Evolutionary conservation across 2,329 filamentous ascomycete genomes (phyloP).

Genomic region (Exophiala xenobiotica): DNA sequence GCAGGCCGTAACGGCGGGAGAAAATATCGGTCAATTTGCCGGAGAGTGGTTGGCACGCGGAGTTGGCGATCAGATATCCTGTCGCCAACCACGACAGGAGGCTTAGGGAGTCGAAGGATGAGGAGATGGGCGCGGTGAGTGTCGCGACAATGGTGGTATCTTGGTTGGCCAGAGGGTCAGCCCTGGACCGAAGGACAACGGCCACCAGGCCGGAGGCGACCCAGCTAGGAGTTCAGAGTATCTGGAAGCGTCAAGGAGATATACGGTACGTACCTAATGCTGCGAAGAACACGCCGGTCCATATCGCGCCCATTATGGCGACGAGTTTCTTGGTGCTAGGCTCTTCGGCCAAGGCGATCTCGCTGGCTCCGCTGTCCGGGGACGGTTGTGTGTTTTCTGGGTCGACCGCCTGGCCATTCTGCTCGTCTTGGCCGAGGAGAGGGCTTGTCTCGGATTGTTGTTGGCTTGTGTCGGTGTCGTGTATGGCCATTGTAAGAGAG

Average conservation of each 20-base stretch:
- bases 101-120: slow-evolving; percentile 76
- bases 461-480: not conserved
- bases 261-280: slow-evolving; percentile 46
- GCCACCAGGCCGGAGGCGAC: no score
- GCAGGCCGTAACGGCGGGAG: slow-evolving; percentile 71
- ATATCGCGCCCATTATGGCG: slow-evolving; percentile 50
- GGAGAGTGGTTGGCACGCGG: slow-evolving; percentile 79
- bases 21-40: slow-evolving; percentile 88
- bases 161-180: no score
- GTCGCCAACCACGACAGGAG: slow-evolving; percentile 85
- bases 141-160: slow-evolving; percentile 86
- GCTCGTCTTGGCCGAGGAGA: slow-evolving; percentile 12
- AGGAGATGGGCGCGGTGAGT: slow-evolving; percentile 77
- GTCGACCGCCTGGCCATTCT: slow-evolving; percentile 8
- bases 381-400: slow-evolving; percentile 9
- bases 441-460: slow-evolving; percentile 21
- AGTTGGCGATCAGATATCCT: slow-evolving; percentile 83
- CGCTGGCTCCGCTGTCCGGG: not conserved
- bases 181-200: no score
- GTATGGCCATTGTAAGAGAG: slow-evolving; percentile 3
- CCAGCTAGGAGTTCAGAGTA: not conserved
- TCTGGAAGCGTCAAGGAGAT: not conserved
- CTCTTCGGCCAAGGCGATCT: slow-evolving; percentile 40
- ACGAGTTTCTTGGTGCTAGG: slow-evolving; percentile 48
- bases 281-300: slow-evolving; percentile 57